Evolutionary conservation across 2,329 filamentous ascomycete genomes (phyloP).

Genomic region (Fusarium dimerum): DNA sequence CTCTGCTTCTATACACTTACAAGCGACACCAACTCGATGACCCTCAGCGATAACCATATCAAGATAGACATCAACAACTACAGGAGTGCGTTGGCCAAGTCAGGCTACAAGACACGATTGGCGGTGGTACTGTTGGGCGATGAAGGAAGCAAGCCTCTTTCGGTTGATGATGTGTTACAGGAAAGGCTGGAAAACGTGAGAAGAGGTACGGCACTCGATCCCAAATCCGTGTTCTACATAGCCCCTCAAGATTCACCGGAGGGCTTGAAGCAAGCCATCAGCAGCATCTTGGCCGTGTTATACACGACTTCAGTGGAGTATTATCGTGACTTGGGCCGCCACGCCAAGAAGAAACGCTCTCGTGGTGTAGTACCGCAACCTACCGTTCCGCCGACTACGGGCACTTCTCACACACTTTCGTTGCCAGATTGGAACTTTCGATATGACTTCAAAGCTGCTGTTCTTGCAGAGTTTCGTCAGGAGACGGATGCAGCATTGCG

Average conservation of each 20-base stretch:
- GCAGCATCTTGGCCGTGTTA: conserved; percentile 70
- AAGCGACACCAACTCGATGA: conserved; percentile 71
- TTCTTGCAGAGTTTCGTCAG: conserved; percentile 90
- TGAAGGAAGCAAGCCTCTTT: conserved; percentile 26
- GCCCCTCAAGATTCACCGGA: conserved; percentile 70
- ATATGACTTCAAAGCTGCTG: conserved; percentile 90
- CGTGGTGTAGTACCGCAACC: conserved; percentile 77
- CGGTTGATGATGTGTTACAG: conserved; percentile 64
- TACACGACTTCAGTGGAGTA: conserved; percentile 82
- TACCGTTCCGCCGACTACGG: conserved; percentile 77
- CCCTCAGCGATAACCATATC: conserved; percentile 81
- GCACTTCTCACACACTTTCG: conserved; percentile 84
- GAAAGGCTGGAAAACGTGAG: conserved; percentile 79
- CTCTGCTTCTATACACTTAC: conserved; percentile 79
- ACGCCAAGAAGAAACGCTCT: conserved; percentile 83
- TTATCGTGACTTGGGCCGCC: conserved; percentile 91
- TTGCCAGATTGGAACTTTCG: conserved; percentile 87
- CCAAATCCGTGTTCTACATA: conserved; percentile 83
- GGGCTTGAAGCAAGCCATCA: conserved; percentile 73
- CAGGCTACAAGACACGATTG: conserved; percentile 76
- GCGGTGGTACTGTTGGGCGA: conserved; percentile 61
- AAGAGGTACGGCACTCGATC: conserved; percentile 75
- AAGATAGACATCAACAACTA: conserved; percentile 83
- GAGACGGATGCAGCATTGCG: conserved; percentile 87
- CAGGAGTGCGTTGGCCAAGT: conserved; percentile 65